A percentile compares a stretch with the other conserved stretches of the same genome.
These are phyloP conservation scores for Leccinum solheimii DNA, from an alignment of 1,284 basidiomycete species.

Conservation along the genomic window DNA sequence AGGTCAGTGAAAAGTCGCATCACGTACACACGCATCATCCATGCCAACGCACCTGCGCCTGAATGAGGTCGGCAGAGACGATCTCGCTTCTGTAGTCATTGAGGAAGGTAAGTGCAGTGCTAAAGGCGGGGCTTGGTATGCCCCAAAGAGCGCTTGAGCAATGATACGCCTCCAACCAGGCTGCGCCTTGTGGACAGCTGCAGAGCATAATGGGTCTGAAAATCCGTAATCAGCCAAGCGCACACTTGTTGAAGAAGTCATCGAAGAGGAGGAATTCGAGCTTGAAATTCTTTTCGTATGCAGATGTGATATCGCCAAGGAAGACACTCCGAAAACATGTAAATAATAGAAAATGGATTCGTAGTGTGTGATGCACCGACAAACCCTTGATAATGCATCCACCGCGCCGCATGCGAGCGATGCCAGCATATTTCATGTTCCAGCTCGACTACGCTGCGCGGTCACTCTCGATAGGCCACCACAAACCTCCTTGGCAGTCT, in stretches of 20 bases:
- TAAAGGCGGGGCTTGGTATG: conserved; percentile 94
- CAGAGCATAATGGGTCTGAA: conserved; percentile 2
- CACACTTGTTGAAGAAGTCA: conserved; percentile 96
- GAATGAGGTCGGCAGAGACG: conserved; percentile 92
- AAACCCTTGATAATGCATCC: conserved; percentile 96
- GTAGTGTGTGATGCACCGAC: conserved; percentile 3
- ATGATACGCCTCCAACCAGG: conserved; percentile 98
- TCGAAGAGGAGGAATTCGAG: conserved; percentile 96
- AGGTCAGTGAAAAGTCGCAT: conserved; percentile 34
- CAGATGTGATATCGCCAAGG: conserved; percentile 89
- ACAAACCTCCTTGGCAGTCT: conserved; percentile 91
- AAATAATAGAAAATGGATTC: conserved; percentile 8
- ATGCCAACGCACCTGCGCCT: conserved; percentile 70
- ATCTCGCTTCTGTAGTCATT: conserved; percentile 95
- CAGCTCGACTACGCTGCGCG: conserved; percentile 55
- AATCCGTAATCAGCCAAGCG: conserved; percentile 2
- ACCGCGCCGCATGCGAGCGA: conserved; percentile 99
- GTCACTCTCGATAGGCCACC: not conserved
- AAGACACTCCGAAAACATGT: conserved; percentile 71
- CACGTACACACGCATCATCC: not conserved
- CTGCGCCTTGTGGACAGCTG: conserved; percentile 91
- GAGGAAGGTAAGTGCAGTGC: conserved; percentile 50
- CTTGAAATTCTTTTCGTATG: conserved; percentile 85
- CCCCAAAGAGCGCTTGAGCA: conserved; percentile 98
- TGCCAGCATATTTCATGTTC: conserved; percentile 94